Percentiles rank a stretch among this genome's conserved stretches.
Evolutionary conservation across 2,329 filamentous ascomycete genomes (phyloP).

Genomic region (Fusarium sublunatum): DNA sequence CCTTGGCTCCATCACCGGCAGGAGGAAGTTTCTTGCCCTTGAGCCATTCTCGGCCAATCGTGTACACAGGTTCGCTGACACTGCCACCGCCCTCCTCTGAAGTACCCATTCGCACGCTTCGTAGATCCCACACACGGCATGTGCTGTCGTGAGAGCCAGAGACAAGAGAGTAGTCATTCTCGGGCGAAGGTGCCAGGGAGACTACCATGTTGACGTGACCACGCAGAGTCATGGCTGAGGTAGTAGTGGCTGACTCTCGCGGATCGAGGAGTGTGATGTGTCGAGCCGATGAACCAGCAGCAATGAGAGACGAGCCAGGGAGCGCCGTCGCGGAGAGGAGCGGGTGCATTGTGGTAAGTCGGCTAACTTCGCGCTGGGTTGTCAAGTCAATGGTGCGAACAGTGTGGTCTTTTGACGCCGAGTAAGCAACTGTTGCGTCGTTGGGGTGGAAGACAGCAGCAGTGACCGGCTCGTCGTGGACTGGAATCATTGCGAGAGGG

Average conservation of each 20-base stretch:
- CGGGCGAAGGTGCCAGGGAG: slow-evolving; percentile 62
- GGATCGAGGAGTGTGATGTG: slow-evolving; percentile 96
- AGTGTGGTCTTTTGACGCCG: slow-evolving; percentile 89
- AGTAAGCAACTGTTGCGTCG: slow-evolving; percentile 91
- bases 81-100: slow-evolving; percentile 70
- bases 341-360: slow-evolving; percentile 84
- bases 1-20: slow-evolving; percentile 87
- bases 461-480: slow-evolving; percentile 79
- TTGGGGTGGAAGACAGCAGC: slow-evolving; percentile 85
- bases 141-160: slow-evolving; percentile 94
- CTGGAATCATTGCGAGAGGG: slow-evolving; percentile 77
- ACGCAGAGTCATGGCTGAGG: slow-evolving; percentile 88
- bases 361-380: slow-evolving; percentile 81
- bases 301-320: slow-evolving; percentile 70
- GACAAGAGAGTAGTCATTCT: slow-evolving; percentile 83
- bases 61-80: slow-evolving; percentile 79
- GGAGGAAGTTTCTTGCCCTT: slow-evolving; percentile 72
- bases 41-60: slow-evolving; percentile 79
- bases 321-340: slow-evolving; percentile 83
- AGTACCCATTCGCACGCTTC: slow-evolving; percentile 71
- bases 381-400: slow-evolving; percentile 91
- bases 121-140: slow-evolving; percentile 92
- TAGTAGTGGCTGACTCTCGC: slow-evolving; percentile 77
- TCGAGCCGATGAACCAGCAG: slow-evolving; percentile 83
- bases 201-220: slow-evolving; percentile 84